These are phyloP conservation scores for Orbilia javanica DNA, from an alignment of 2,329 filamentous ascomycete species.

Conservation along the genomic window DNA sequence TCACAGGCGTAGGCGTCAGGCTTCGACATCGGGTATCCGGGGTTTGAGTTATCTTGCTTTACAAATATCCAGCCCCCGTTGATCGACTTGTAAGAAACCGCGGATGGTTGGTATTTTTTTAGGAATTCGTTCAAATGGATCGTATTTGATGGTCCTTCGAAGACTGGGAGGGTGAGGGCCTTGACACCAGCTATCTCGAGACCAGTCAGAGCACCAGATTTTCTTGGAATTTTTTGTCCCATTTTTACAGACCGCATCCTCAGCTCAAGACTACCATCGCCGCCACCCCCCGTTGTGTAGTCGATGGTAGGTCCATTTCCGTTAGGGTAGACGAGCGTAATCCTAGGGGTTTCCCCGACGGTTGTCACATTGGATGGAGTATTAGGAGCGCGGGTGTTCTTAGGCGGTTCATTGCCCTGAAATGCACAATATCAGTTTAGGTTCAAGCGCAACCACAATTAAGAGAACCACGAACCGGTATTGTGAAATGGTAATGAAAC, in stretches of 20 bases:
- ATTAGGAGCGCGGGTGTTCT: background rate
- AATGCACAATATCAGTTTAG: background rate
- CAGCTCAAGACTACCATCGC: background rate
- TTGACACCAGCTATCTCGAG: background rate
- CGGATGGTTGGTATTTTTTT: constrained; percentile 16
- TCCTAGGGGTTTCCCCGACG: background rate
- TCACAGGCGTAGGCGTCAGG: background rate
- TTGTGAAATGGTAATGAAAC: constrained; percentile 1
- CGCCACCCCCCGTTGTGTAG: background rate
- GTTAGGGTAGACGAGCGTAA: background rate
- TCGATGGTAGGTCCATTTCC: background rate
- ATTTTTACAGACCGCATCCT: constrained; percentile 3
- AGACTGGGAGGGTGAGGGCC: background rate
- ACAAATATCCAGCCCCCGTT: constrained; percentile 32
- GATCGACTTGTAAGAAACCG: background rate
- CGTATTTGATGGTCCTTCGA: constrained; percentile 32
- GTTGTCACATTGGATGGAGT: background rate
- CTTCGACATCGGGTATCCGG: constrained; percentile 1
- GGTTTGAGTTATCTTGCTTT: constrained; percentile 5
- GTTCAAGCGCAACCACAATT: background rate
- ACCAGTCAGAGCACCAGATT: background rate
- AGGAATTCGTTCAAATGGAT: constrained; percentile 40
- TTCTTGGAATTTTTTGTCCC: background rate
- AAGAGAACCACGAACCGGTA: background rate
- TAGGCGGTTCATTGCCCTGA: background rate